phyloP scores from a whole-genome alignment of 768 basidiomycete genomes.

The Candolleomyces aberdarensis region DNA sequence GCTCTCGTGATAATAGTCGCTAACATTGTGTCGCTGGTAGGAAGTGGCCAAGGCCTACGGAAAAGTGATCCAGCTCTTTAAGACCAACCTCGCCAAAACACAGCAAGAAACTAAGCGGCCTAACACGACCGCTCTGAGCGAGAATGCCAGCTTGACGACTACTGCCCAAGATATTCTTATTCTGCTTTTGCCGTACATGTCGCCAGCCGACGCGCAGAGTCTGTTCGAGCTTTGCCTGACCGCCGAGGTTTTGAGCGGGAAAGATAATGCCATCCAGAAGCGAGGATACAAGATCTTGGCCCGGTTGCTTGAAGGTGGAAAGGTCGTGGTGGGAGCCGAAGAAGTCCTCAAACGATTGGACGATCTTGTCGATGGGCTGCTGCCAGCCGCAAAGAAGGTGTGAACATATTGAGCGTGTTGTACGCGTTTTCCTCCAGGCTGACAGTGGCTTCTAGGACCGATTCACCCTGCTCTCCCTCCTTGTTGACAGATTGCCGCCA shows the following conservation, averaged over 20 bases:
- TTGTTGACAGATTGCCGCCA: slow-evolving; percentile 67
- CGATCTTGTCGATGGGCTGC: slow-evolving; percentile 58
- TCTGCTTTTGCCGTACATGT: slow-evolving; percentile 76
- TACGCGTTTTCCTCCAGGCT: not conserved
- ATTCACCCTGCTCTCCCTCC: slow-evolving; percentile 64
- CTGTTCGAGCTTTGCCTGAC: slow-evolving; percentile 73
- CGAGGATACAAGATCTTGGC: slow-evolving; percentile 88
- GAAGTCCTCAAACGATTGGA: slow-evolving; percentile 63
- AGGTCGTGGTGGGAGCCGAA: slow-evolving; percentile 54
- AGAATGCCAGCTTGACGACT: slow-evolving; percentile 47
- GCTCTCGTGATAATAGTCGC: not conserved
- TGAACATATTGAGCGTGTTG: not conserved
- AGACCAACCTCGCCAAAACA: slow-evolving; percentile 52
- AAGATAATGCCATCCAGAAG: slow-evolving; percentile 91
- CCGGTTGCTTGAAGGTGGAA: slow-evolving; percentile 64
- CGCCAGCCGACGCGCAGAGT: slow-evolving; percentile 51
- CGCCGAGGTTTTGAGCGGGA: slow-evolving; percentile 63
- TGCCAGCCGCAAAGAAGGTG: slow-evolving; percentile 87
- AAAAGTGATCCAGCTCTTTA: slow-evolving; percentile 73
- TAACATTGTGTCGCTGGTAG: slow-evolving; percentile 25
- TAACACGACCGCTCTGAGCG: slow-evolving; percentile 26
- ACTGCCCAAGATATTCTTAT: slow-evolving; percentile 84
- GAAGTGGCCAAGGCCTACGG: slow-evolving; percentile 79
- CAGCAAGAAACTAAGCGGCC: slow-evolving; percentile 26
- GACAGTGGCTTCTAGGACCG: slow-evolving; percentile 59